Evolutionary conservation across 2,329 filamentous ascomycete species (phyloP), one percentile per base, ranked within the genome.

Genomic region (Sporothrix luriei): DNA sequence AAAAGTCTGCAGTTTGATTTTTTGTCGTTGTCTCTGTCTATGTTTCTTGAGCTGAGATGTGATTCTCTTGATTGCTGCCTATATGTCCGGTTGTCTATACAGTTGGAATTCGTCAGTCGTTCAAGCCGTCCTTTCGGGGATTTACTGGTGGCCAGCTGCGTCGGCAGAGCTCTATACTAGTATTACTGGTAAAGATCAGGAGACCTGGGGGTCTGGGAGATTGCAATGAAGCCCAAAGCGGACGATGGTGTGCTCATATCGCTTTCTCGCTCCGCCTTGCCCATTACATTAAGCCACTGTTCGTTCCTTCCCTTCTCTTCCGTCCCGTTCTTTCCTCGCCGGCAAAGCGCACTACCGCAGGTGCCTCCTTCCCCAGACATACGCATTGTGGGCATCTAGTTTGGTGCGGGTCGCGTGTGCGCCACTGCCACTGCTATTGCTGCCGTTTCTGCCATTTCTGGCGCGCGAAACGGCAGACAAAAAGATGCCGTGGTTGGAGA

Each of bases 401-500:
- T 83, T 86, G 4, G 82, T 82, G 29, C 76, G 69, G 19, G n/a
- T 49, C 46, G 40, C 11, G 43, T 46, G 21, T 6, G 16, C 52
- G 38, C 43, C 19, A 49, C 26, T 43, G 16, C 26, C 29, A 55
- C 29, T 3, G 33, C 5, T 16, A n/a, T 4, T 26, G 24, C 19
- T n/a, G 11, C 21, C 43, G 2, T 21, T 40, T 9, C 2, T 43
- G 33, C n/a, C 24, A 19, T 40, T 33, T 14, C 43, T 48, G 10
- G 46, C 21, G 9, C 26, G 59, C 16, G 64, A 59, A 48, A 75
- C 75, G 2, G 78, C 77, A 7, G 64, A 74, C n/a, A 88, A 69
- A 72, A 85, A 89, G 19, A 91, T 75, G 5, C 88, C 90, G 19
- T 84, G 79, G 66, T 86, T 84, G 0, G 89, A 88, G 21, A 90